Evolutionary conservation across 371 early-diverging fungal genomes (phyloP), one percentile per base, ranked within the genome.

Genomic region (Mucor piriformis): DNA sequence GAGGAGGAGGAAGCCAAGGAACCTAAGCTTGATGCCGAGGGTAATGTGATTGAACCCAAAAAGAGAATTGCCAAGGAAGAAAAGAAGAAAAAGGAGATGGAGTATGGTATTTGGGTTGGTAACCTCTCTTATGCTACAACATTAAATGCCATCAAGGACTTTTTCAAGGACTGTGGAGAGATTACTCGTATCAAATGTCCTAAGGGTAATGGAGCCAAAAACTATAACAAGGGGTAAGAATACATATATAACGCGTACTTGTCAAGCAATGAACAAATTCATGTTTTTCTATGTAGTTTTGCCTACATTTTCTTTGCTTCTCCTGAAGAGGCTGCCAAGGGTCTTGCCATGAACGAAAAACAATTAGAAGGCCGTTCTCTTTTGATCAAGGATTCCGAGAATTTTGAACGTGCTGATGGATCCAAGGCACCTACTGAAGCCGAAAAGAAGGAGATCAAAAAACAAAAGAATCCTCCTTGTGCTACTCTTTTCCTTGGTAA

Each of bases 401-500:
- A 86, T 27, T 88, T 74, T 59, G 77, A 81, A 35, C 84, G 85
- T 48, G 83, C 68, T 40, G 77, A 77, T 56, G 77, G 74, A 27
- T 23, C 48, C 12, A 51, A 55, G 38, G 48, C 65, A 51, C 62
- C 58, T 2, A 67, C 82, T 2, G 74, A 72, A 40, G 63, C 57
- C 27, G 77, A 79, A 13, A 77, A 67, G 37, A 70, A 72, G 10
- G 66, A 68, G 21, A 68, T 70, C 6, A 71, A 70, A 46, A 73
- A 76, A 58, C 82, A 82, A 61, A 82, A 82, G 70, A 79, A 82
- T 32, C 82, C 74, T 5, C 89, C 90, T 24, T 81, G 87, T 40
- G 82, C 90, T 27, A 88, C 93, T 3, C 72, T 95, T 32, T 94
- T 93, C 71, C 60, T 94, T 5, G 94, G 93, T 32, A 94, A 94